Percentiles rank a stretch among this genome's conserved stretches.
phyloP scores from a whole-genome alignment of 2,329 filamentous ascomycete genomes.

The Ceratocystis variospora region DNA sequence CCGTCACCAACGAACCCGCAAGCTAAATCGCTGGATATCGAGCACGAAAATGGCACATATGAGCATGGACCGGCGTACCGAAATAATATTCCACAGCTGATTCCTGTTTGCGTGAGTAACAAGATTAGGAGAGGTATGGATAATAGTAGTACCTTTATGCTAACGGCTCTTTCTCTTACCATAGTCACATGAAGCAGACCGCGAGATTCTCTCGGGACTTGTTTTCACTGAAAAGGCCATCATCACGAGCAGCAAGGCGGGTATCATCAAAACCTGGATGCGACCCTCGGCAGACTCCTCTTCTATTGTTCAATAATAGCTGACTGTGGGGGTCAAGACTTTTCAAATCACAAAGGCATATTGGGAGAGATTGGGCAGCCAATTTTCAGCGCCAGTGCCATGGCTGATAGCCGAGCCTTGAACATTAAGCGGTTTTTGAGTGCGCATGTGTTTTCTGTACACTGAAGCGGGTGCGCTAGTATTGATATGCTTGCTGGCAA shows the following conservation, averaged over 20 bases:
- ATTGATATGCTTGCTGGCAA: neutral
- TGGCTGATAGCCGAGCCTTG: neutral
- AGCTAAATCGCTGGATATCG: slow-evolving; percentile 3
- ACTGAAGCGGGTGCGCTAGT: neutral
- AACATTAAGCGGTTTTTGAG: neutral
- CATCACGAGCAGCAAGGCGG: slow-evolving; percentile 79
- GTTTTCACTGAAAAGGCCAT: slow-evolving; percentile 84
- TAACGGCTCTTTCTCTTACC: slow-evolving; percentile 26
- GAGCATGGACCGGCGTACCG: slow-evolving; percentile 15
- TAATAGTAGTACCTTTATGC: neutral
- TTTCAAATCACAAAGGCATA: neutral
- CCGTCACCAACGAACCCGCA: slow-evolving; percentile 29
- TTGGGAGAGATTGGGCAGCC: neutral
- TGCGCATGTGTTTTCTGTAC: neutral
- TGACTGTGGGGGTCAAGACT: neutral
- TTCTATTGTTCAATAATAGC: neutral
- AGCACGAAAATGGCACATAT: slow-evolving; percentile 18
- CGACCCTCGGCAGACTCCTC: slow-evolving; percentile 34
- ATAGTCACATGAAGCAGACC: slow-evolving; percentile 31
- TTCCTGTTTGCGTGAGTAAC: slow-evolving; percentile 23
- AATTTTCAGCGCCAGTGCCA: neutral
- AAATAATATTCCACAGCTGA: slow-evolving; percentile 14
- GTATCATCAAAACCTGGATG: slow-evolving; percentile 63
- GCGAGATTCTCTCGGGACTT: slow-evolving; percentile 12
- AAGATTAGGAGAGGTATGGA: neutral